Conservation (phyloP, 108 stramenopile species). For the Schizochytrium sp. region DNA sequence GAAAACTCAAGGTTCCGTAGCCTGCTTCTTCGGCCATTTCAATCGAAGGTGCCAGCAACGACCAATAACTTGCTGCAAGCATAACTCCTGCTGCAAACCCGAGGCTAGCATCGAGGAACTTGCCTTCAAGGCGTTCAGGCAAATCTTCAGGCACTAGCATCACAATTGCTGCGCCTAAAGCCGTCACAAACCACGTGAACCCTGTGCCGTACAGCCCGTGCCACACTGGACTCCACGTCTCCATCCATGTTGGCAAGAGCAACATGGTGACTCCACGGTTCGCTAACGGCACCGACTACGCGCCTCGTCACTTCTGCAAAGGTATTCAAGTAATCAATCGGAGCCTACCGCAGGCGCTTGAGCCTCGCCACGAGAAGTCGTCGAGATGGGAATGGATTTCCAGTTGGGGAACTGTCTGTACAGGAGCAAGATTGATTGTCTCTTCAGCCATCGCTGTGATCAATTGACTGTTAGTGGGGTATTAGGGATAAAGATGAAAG, state of each 20-base stretch:
- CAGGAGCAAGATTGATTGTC: too few relatives aligned
- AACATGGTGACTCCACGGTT: background rate
- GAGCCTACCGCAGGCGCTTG: too few relatives aligned
- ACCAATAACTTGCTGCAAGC: conserved; percentile 52
- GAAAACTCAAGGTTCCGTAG: conserved; percentile 1
- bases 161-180: conserved; percentile 42
- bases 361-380: too few relatives aligned
- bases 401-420: too few relatives aligned
- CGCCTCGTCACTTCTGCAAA: too few relatives aligned
- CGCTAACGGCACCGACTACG: background rate
- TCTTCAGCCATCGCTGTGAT: too few relatives aligned
- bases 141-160: conserved; percentile 32
- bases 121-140: conserved; percentile 1
- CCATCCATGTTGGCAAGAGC: background rate
- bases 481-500: too few relatives aligned
- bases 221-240: background rate
- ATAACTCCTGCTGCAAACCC: conserved; percentile 61
- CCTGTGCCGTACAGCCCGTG: conserved; percentile 55
- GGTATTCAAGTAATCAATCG: too few relatives aligned
- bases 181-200: conserved; percentile 63
- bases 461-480: too few relatives aligned
- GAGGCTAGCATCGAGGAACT: conserved; percentile 15
- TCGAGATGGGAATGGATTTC: too few relatives aligned
- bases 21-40: conserved; percentile 16
- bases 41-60: conserved; percentile 53